Conservation (phyloP, 2,329 filamentous ascomycete genomes). For the Verticillium isaacii region DNA sequence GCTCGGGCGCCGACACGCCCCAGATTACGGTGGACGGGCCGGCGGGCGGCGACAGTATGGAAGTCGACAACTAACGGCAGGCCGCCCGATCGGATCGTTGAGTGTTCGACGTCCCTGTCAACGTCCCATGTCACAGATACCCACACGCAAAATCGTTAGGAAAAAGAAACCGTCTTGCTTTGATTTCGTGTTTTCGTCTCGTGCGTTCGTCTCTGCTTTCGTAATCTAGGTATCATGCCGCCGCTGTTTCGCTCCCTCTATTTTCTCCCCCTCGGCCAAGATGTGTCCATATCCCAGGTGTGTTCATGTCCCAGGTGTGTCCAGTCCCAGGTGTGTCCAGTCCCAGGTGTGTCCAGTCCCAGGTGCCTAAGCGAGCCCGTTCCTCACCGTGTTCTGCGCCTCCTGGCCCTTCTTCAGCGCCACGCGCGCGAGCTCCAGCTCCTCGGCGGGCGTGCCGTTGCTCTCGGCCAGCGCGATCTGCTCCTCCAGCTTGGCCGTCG, state of each 20-base stretch:
- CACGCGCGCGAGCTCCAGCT: conserved; percentile 52
- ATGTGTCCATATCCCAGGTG: too few relatives aligned
- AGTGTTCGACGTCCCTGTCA: neutral
- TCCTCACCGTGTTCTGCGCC: conserved; percentile 11
- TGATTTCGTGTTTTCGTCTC: too few relatives aligned
- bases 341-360: too few relatives aligned
- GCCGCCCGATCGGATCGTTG: neutral
- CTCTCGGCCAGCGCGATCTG: conserved; percentile 63
- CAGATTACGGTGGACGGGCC: conserved; percentile 46
- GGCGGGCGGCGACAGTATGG: conserved; percentile 57
- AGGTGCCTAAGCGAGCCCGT: neutral
- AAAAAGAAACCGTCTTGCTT: neutral
- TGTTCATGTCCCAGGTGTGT: too few relatives aligned
- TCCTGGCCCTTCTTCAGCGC: conserved; percentile 46
- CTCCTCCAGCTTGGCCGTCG: conserved; percentile 69
- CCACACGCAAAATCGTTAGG: neutral
- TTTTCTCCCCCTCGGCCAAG: too few relatives aligned
- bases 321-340: too few relatives aligned
- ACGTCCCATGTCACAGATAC: neutral
- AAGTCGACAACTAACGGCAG: conserved; percentile 42
- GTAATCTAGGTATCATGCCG: neutral
- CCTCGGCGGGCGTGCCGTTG: conserved; percentile 37
- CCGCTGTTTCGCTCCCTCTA: neutral
- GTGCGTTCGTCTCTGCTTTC: neutral
- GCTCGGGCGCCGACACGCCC: conserved; percentile 36